A percentile compares a stretch with the other conserved stretches of the same genome.
phyloP scores from a whole-genome alignment of 2,329 filamentous ascomycete species.

The Penicillium verrucosum region DNA sequence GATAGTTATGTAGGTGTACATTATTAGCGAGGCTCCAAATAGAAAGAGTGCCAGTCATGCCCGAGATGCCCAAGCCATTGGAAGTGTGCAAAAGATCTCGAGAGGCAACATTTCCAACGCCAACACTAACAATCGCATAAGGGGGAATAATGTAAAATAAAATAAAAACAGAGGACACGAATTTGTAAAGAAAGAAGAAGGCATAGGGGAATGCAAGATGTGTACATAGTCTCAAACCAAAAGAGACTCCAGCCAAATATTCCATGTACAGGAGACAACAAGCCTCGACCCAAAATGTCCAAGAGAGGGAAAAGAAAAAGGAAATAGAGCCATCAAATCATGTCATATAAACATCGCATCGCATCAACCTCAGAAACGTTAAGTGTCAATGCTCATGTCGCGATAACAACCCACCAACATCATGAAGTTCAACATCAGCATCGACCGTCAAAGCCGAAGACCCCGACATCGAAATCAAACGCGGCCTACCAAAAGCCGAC shows the following conservation, averaged over 20 bases:
- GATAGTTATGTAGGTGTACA: not conserved
- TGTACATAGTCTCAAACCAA: not conserved
- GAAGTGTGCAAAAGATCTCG: not conserved
- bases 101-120: constrained; percentile 7
- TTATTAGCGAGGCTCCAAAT: not conserved
- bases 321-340: not conserved
- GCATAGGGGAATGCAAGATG: not conserved
- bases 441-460: constrained; percentile 22
- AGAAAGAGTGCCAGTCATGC: not conserved
- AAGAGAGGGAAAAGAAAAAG: not conserved
- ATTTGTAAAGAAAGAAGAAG: not conserved
- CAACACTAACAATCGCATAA: constrained; percentile 12
- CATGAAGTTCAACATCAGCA: constrained; percentile 37
- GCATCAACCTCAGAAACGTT: not conserved
- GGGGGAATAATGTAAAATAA: constrained; percentile 8
- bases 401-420: constrained; percentile 44
- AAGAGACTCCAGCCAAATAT: not conserved
- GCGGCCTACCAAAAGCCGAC: not conserved
- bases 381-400: not conserved
- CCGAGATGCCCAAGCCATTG: not conserved
- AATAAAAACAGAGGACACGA: not conserved
- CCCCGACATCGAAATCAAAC: not conserved
- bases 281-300: not conserved
- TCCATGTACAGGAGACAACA: not conserved
- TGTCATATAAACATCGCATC: not conserved